Percentiles rank a stretch among this genome's conserved stretches.
phyloP scores from a whole-genome alignment of 2,329 filamentous ascomycete species.

The Fusarium sp. region DNA sequence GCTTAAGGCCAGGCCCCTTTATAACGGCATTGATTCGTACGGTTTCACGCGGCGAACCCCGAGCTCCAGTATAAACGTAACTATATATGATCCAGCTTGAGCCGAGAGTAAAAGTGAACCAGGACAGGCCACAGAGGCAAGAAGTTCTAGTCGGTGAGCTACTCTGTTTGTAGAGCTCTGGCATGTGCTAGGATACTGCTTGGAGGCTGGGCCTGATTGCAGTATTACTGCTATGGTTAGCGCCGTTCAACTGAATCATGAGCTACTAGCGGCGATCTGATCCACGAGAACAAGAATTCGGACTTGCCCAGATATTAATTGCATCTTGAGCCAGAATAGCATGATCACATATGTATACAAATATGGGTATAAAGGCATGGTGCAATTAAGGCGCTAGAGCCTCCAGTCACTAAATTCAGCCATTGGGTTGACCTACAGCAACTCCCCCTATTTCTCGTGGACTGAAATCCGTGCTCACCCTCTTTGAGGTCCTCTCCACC shows the following conservation, averaged over 20 bases:
- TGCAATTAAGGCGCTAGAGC: not conserved
- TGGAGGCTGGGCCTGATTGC: constrained; percentile 20
- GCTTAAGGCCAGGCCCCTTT: constrained; percentile 22
- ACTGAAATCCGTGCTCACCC: constrained; percentile 39
- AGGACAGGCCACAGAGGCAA: constrained; percentile 17
- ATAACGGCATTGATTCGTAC: constrained; percentile 20
- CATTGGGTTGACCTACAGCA: not conserved
- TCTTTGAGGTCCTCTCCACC: constrained; percentile 32
- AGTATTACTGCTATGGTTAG: constrained; percentile 1
- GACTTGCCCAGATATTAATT: not conserved
- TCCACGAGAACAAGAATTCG: constrained; percentile 15
- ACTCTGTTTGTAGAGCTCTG: not conserved
- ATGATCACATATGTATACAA: not conserved
- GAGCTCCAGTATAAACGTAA: constrained; percentile 14
- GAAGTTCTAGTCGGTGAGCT: constrained; percentile 12
- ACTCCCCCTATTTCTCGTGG: constrained; percentile 29
- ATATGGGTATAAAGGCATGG: not conserved
- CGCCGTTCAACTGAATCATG: constrained; percentile 6
- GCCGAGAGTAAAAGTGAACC: constrained; percentile 8
- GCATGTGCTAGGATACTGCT: constrained; percentile 9
- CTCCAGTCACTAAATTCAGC: not conserved
- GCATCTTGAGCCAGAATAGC: not conserved
- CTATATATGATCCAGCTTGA: constrained; percentile 20
- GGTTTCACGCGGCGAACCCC: constrained; percentile 34
- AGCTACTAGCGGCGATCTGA: constrained; percentile 29